Base-by-base conservation (phyloP, 345 rosid species). In the Citrus australasica region DNA sequence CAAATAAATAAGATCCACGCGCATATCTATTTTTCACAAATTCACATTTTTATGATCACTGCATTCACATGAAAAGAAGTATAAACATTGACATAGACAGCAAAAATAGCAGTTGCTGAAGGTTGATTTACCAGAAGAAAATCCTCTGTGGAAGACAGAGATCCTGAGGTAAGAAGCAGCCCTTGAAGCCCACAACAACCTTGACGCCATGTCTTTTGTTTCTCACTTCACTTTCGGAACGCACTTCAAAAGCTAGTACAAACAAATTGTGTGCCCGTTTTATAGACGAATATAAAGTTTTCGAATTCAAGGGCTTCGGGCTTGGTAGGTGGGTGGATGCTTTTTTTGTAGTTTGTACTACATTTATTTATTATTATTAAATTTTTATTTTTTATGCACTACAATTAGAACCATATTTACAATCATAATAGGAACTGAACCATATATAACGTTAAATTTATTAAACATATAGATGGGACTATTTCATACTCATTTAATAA, bases 101-200 rank as follows among this genome's bases (percentile, higher is more conserved):
- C 7, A 28, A 69, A 3, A 38, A 24, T 22, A 70, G 22, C 61
- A 27, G 25, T 55, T 46, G 51, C 51, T 11, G 25, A 28, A 22
- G 22, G 6, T 56, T 53, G 67, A 75, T 42, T 76, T 83, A 95
- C 98, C 94, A 0, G 98, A 86, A 72, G 99, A 68, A 79, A 93
- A 91, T 2, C 91, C 93, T 83, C 98, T 88, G 77, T 87, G 87
- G 33, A 86, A 42, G 67, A 90, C 86, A 9, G 98, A 94, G 92
- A 96, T 86, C 95, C 93, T 89, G 75, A 94, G 92, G 83, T 84
- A 84, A 66, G 97, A 91, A 79, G 98, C 99, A 77, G 93, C 97
- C 83, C 91, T 92, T 60, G 99, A 92, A 68, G 98, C 95, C 98
- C 97, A 94, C 84, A 94, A 76, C 82, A 85, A 71, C 76, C 92